Conservation (phyloP, 805 yeast species). For the Pichia gijzeniarum region DNA sequence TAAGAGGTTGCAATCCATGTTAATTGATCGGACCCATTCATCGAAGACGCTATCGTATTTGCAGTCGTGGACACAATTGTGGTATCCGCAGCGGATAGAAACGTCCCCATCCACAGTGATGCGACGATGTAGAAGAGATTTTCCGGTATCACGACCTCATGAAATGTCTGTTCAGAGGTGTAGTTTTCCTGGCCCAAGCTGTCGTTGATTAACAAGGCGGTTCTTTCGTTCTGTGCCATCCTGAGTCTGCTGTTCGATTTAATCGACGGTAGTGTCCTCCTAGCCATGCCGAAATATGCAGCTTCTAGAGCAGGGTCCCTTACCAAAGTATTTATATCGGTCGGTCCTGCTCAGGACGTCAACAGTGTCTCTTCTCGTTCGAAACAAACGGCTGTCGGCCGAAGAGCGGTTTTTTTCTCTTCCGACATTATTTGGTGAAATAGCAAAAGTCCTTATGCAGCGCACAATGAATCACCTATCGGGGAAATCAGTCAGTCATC, state of each 20-base stretch:
- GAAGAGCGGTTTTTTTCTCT: not conserved
- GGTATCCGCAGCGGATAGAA: constrained; percentile 52
- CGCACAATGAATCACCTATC: too few species aligned
- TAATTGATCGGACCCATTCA: constrained; percentile 43
- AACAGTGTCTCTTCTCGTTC: too few species aligned
- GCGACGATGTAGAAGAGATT: constrained; percentile 19
- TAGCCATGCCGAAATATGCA: too few species aligned
- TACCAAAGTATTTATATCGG: too few species aligned
- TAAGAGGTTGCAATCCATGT: constrained; percentile 73
- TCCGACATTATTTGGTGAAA: too few species aligned
- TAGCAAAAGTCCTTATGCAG: too few species aligned
- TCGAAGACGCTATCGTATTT: constrained; percentile 52
- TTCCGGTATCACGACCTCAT: constrained; percentile 19
- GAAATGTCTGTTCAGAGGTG: constrained; percentile 10
- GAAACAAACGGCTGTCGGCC: not conserved
- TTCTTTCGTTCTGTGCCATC: constrained; percentile 6
- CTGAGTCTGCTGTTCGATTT: not conserved
- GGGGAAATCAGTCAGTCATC: too few species aligned
- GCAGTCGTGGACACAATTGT: constrained; percentile 56
- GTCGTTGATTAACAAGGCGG: constrained; percentile 7
- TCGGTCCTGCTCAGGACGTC: too few species aligned
- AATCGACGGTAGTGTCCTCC: not conserved
- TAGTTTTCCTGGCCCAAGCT: constrained; percentile 8
- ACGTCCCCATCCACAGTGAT: constrained; percentile 39
- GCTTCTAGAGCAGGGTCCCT: too few species aligned